Conservation (phyloP, 495 filamentous ascomycete species). For the Pseudevernia furfuracea region DNA sequence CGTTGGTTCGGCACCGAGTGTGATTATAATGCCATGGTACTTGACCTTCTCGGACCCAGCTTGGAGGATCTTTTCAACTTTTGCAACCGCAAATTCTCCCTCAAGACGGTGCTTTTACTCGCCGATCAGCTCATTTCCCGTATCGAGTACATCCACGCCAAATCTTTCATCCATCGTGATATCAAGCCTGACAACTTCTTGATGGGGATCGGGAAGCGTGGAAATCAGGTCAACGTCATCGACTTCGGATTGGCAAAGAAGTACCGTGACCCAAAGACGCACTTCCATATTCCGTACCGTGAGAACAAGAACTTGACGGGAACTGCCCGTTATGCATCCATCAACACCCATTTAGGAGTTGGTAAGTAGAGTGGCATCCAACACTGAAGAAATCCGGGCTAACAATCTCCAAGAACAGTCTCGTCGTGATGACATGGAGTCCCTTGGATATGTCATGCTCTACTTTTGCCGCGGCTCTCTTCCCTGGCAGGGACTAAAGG, state of each 20-base stretch:
- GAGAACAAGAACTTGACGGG: conserved; percentile 99
- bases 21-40: conserved; percentile 99
- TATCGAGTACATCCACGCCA: conserved; percentile 99
- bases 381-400: conserved; percentile 19
- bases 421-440: conserved; percentile 99
- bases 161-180: conserved; percentile 99
- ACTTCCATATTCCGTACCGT: conserved; percentile 99
- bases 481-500: conserved; percentile 98
- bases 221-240: conserved; percentile 99
- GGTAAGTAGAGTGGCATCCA: conserved; percentile 45
- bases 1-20: conserved; percentile 99
- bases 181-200: conserved; percentile 99
- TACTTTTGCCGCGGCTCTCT: conserved; percentile 99
- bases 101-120: conserved; percentile 98
- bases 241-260: conserved; percentile 99
- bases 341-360: conserved; percentile 98
- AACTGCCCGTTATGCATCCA: conserved; percentile 97
- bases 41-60: conserved; percentile 93
- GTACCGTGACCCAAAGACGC: conserved; percentile 99
- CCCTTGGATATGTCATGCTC: conserved; percentile 98
- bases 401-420: conserved; percentile 68
- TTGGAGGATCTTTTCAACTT: conserved; percentile 99
- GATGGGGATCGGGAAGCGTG: conserved; percentile 99
- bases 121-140: conserved; percentile 98
- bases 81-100: conserved; percentile 99